Evolutionary conservation across 1,284 basidiomycete genomes (phyloP), one percentile per base, ranked within the genome.

Genomic region (Irpex sp.): DNA sequence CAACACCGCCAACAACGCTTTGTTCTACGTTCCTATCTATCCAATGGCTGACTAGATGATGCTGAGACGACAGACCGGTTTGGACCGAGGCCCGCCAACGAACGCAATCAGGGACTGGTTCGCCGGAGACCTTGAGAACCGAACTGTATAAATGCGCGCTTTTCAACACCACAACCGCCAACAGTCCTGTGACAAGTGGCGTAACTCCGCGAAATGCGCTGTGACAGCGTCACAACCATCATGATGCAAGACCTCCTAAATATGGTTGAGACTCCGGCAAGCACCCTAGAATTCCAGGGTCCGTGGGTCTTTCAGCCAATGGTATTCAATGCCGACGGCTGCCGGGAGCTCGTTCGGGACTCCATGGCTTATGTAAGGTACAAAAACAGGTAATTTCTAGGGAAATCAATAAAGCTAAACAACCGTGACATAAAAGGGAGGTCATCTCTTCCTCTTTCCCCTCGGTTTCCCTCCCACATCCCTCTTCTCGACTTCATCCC

Each of bases 361-460:
- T 50, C 13, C 17, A 19, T 43, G 56, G 60, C 43, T 62, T 67
- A 69, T 58, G 62, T 68, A 62, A 67, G 68, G 66, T 37, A 55
- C 63, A 53, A 57, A 46, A 51, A 65, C 62, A 62, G 59, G 55
- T 58, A 60, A 65, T 66, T 68, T 67, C 68, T 66, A 60, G 50
- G 37, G 35, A 21, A 66, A 69, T 65, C 69, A 73, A 72, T 57
- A 73, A 13, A 39, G 5, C 21, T 68, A 73, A 73, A 73, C 64
- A 73, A n/a, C 17, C 53, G 51, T 65, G 63, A 65, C 70, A 71
- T 70, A 73, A 71, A 65, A 65, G 60, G 55, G 17, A 26, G 53
- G 31, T 33, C 53, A 13, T 55, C 61, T 39, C 37, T 35, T 17
- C 46, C 61, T 51, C 60, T 64, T 53, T 58, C 63, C 62, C 66